Evolutionary conservation across 176 grass and related monocot species (phyloP), one percentile per base, ranked within the genome.

Genomic region (Alopecurus myosuroides): DNA sequence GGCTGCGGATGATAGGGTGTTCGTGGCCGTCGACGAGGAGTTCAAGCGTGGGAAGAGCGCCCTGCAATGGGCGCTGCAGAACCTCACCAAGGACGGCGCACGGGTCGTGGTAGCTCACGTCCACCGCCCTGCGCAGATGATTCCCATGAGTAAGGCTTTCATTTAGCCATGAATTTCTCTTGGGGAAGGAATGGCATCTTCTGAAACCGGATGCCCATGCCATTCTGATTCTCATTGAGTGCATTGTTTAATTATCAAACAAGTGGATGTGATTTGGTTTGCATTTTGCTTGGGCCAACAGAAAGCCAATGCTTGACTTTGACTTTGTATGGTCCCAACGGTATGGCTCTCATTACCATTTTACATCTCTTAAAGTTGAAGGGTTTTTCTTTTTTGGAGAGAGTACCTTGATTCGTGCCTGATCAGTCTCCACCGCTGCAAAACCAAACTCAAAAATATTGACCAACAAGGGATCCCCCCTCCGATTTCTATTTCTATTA

Each of bases 51-150:
- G 94, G 61, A 91, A 80, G 73, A 87, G 77, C 63, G 55, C 81
- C 39, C 62, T 93, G 30, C 75, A 81, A 31, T 96, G 94, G 91
- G 81, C 88, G 61, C 78, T 96, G 17, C 88, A 89, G 66, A 93
- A 93, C 87, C 17, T 82, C 35, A 61, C 86, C 81, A 87, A 20
- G 22, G 80, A 89, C 55, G 67, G 81, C 17, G 61, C 82, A 0
- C 70, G 68, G 79, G 51, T 92, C 33, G 90, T 85, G 14, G 52
- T 95, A 20, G 77, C 65, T 4, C 93, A 95, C 53, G 90, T 95
- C 68, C 88, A 95, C 77, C 12, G 69, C 25, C 88, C 93, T 36
- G 64, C 85, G 17, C 79, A 78, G 81, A 69, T 73, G 79, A 89
- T 85, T 51, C 77, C 87, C 71, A 73, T 89, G 26, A 85, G 92